These are phyloP conservation scores for Sarocladiaceae sp. DNA, from an alignment of 2,329 filamentous ascomycete genomes.

Conservation along the genomic window DNA sequence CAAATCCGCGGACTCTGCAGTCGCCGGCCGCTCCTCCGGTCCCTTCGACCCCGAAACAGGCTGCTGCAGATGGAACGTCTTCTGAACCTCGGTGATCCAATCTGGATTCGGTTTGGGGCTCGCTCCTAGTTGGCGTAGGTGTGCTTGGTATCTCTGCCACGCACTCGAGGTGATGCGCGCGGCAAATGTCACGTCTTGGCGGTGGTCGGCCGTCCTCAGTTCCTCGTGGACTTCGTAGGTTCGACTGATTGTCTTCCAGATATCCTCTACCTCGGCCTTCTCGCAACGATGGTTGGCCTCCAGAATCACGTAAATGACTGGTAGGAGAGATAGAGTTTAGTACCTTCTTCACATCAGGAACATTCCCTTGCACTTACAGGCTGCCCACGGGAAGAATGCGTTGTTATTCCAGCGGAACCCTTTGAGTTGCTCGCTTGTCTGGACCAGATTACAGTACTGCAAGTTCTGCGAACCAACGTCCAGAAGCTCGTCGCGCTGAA, in stretches of 20 bases:
- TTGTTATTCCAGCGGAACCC: slow-evolving; percentile 1
- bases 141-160: neutral
- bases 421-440: slow-evolving; percentile 1
- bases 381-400: slow-evolving; percentile 4
- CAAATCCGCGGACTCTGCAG: no score
- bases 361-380: neutral
- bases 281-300: slow-evolving; percentile 4
- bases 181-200: neutral
- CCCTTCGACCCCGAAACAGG: neutral
- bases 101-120: neutral
- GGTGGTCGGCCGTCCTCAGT: neutral
- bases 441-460: neutral
- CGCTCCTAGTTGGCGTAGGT: neutral
- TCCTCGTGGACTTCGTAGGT: slow-evolving; percentile 1
- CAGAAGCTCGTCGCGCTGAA: neutral
- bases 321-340: neutral
- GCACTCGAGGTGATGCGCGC: neutral
- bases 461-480: neutral
- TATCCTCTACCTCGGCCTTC: neutral
- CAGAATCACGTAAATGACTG: slow-evolving; percentile 7
- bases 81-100: neutral
- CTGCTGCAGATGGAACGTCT: neutral
- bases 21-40: neutral
- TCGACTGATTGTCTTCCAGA: neutral
- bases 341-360: no score